phyloP scores from a whole-genome alignment of 495 filamentous ascomycete species.

The Daldinia grandis region DNA sequence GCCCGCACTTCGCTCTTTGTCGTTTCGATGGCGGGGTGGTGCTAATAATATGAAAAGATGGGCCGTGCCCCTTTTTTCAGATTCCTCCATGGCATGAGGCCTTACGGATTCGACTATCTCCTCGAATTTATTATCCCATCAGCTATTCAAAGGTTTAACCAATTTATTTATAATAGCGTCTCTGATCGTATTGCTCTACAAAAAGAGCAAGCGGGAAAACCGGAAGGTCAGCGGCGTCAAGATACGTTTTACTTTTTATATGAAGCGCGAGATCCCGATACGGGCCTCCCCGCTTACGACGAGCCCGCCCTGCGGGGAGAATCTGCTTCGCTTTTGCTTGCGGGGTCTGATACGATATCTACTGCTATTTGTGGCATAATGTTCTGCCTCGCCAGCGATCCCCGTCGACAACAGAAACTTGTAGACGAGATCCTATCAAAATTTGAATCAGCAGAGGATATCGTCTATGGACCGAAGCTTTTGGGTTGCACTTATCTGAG shows the following conservation, averaged over 20 bases:
- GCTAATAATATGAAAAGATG: slow-evolving; percentile 13
- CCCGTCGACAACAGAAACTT: slow-evolving; percentile 48
- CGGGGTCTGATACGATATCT: slow-evolving; percentile 51
- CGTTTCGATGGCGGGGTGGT: not conserved
- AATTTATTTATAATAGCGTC: slow-evolving; percentile 31
- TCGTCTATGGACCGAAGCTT: slow-evolving; percentile 46
- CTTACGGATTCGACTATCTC: slow-evolving; percentile 23
- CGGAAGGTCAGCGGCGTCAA: slow-evolving; percentile 33
- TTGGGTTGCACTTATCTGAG: slow-evolving; percentile 62
- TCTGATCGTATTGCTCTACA: slow-evolving; percentile 20
- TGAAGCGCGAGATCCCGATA: slow-evolving; percentile 44
- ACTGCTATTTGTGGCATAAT: slow-evolving; percentile 60
- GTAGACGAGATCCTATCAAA: slow-evolving; percentile 54
- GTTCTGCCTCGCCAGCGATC: slow-evolving; percentile 59
- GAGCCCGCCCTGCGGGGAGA: slow-evolving; percentile 35
- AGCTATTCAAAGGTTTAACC: slow-evolving; percentile 1
- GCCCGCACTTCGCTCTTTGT: not conserved
- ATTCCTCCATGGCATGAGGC: slow-evolving; percentile 31
- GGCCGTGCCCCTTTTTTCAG: slow-evolving; percentile 20
- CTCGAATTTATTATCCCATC: slow-evolving; percentile 3
- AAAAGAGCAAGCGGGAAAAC: slow-evolving; percentile 13
- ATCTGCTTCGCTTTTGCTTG: slow-evolving; percentile 38
- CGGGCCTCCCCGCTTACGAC: slow-evolving; percentile 36
- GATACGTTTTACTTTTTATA: slow-evolving; percentile 49
- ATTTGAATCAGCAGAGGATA: slow-evolving; percentile 58